A percentile compares a stretch with the other conserved stretches of the same genome.
Evolutionary conservation across 1,139 yeast genomes (phyloP).

Genomic region (Pneumocystis jirovecii): DNA sequence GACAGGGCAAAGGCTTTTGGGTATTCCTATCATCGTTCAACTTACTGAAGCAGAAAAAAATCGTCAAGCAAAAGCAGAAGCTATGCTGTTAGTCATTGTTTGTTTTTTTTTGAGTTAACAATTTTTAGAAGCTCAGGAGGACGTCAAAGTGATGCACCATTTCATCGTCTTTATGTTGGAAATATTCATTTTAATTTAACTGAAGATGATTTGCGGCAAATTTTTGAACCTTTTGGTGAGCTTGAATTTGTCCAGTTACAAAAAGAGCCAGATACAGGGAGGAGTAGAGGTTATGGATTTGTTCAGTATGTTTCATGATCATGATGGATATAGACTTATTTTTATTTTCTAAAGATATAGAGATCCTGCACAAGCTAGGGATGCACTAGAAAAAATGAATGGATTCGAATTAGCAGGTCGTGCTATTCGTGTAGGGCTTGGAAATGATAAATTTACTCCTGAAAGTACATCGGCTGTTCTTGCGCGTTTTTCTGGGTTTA

Average conservation of each 20-base stretch:
- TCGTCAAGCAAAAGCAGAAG: slow-evolving; percentile 19
- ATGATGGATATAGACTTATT: background rate
- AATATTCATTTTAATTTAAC: slow-evolving; percentile 23
- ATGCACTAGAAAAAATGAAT: slow-evolving; percentile 24
- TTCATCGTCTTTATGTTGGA: slow-evolving; percentile 23
- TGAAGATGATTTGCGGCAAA: slow-evolving; percentile 23
- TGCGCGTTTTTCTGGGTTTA: slow-evolving; percentile 8
- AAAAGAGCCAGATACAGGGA: slow-evolving; percentile 22
- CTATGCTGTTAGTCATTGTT: background rate
- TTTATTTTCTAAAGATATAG: slow-evolving; percentile 14
- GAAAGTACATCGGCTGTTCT: slow-evolving; percentile 10
- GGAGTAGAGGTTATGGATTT: slow-evolving; percentile 26
- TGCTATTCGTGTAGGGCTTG: slow-evolving; percentile 23
- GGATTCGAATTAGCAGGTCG: slow-evolving; percentile 25
- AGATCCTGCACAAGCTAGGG: slow-evolving; percentile 20
- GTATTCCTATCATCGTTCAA: slow-evolving; percentile 27
- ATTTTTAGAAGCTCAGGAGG: background rate
- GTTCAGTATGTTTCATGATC: slow-evolving; percentile 18
- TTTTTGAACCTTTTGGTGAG: slow-evolving; percentile 25
- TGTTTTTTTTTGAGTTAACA: background rate
- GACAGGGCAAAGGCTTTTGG: slow-evolving; percentile 26
- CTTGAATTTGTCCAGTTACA: slow-evolving; percentile 23
- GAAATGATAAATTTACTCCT: slow-evolving; percentile 18
- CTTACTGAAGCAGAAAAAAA: slow-evolving; percentile 27
- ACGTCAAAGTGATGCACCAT: slow-evolving; percentile 15